Evolutionary conservation across 495 filamentous ascomycete species (phyloP).

Genomic region (Rostrohypoxylon terebratum): DNA sequence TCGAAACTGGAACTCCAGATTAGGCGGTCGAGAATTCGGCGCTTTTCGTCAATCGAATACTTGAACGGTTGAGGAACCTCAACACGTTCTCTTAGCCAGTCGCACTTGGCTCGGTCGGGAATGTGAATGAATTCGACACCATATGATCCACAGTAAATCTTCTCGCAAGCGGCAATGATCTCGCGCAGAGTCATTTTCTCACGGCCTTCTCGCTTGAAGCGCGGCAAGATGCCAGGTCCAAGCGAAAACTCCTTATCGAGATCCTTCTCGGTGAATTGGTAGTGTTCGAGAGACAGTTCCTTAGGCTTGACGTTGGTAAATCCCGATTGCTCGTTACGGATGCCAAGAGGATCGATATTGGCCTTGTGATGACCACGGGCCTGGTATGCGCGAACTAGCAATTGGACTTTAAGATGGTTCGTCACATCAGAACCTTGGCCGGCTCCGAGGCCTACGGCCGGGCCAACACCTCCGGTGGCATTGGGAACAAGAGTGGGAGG

Average conservation of each 20-base stretch:
- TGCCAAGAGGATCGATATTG: conserved; percentile 94
- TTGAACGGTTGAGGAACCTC: conserved; percentile 95
- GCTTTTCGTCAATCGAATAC: conserved; percentile 97
- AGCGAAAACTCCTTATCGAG: conserved; percentile 91
- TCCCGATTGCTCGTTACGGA: conserved; percentile 84
- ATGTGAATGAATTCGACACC: conserved; percentile 99
- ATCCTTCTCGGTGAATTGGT: conserved; percentile 94
- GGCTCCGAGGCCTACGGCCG: conserved; percentile 72
- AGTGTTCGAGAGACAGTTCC: conserved; percentile 92
- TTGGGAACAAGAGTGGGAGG: conserved; percentile 89
- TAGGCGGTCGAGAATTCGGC: conserved; percentile 93
- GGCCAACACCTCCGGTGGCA: conserved; percentile 81
- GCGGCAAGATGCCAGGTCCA: conserved; percentile 93
- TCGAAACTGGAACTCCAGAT: conserved; percentile 99
- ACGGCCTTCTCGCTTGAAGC: conserved; percentile 86
- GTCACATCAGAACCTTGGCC: conserved; percentile 85
- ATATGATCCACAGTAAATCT: conserved; percentile 95
- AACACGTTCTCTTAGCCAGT: conserved; percentile 94
- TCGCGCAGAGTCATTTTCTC: conserved; percentile 97
- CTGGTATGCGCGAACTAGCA: conserved; percentile 96
- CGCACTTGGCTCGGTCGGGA: conserved; percentile 95
- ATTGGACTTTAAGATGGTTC: conserved; percentile 98
- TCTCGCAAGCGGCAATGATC: conserved; percentile 92
- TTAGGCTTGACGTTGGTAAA: conserved; percentile 91
- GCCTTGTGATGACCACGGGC: conserved; percentile 98